Evolutionary conservation across 208 protist species (phyloP).

Genomic region (Trypanosoma cruzi): DNA sequence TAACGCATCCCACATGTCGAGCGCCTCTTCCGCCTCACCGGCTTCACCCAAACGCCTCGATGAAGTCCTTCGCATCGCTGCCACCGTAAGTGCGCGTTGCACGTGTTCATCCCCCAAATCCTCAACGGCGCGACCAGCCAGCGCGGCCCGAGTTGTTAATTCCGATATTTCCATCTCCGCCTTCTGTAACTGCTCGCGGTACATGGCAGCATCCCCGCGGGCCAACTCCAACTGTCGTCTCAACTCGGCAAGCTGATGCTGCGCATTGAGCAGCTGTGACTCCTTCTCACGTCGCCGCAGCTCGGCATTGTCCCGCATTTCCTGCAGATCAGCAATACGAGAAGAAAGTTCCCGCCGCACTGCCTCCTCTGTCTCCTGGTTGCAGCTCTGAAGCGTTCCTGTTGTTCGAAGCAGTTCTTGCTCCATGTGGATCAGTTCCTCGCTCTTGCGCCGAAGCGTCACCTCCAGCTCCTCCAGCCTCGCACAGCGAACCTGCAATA

Average conservation of each 20-base stretch:
- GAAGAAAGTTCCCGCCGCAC: constrained; percentile 71
- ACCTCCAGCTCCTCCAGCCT: constrained; percentile 63
- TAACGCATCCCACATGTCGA: constrained; percentile 74
- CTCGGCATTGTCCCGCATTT: constrained; percentile 72
- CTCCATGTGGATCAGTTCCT: constrained; percentile 58
- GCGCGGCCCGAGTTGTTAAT: constrained; percentile 35
- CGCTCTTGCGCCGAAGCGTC: constrained; percentile 54
- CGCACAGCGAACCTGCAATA: constrained; percentile 47
- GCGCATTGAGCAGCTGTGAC: constrained; percentile 43
- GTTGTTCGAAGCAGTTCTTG: constrained; percentile 69
- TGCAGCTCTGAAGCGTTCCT: constrained; percentile 68
- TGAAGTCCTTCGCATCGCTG: constrained; percentile 44
- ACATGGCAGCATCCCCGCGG: constrained; percentile 47
- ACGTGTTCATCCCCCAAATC: constrained; percentile 72
- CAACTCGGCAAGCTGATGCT: constrained; percentile 57
- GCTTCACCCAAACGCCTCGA: background rate
- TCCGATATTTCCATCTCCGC: constrained; percentile 46
- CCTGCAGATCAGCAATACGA: constrained; percentile 72
- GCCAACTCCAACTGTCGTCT: constrained; percentile 41
- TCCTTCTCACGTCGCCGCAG: constrained; percentile 58
- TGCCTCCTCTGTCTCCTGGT: constrained; percentile 76
- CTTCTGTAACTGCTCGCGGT: constrained; percentile 52
- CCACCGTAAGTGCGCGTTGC: constrained; percentile 69
- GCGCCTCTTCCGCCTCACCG: constrained; percentile 31
- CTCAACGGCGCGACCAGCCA: constrained; percentile 41